Evolutionary conservation across 2,329 filamentous ascomycete genomes (phyloP).

Genomic region (Cadophora gregata): DNA sequence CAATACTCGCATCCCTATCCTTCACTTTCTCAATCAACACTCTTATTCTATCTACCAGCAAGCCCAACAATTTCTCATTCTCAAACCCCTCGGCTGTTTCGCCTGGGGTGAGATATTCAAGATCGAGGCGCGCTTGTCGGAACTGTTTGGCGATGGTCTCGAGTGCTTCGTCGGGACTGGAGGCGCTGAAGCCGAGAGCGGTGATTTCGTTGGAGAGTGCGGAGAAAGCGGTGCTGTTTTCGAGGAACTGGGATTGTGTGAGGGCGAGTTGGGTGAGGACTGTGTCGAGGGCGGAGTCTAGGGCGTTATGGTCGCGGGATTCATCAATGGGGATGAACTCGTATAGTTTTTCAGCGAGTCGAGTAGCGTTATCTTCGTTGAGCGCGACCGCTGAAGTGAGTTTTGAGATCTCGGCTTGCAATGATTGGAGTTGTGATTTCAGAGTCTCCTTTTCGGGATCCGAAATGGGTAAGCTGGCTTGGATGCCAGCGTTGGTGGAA

Average conservation of each 20-base stretch:
- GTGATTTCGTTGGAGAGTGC: slow-evolving; percentile 55
- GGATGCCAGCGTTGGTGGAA: slow-evolving; percentile 33
- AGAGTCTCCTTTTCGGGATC: slow-evolving; percentile 39
- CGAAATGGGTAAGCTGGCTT: slow-evolving; percentile 29
- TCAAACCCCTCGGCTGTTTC: slow-evolving; percentile 58
- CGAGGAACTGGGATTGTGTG: slow-evolving; percentile 39
- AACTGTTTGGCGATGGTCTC: slow-evolving; percentile 55
- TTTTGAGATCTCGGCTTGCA: slow-evolving; percentile 38
- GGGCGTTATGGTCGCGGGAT: slow-evolving; percentile 34
- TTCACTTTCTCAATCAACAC: slow-evolving; percentile 53
- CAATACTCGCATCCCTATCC: slow-evolving; percentile 59
- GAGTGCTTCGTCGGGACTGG: slow-evolving; percentile 50
- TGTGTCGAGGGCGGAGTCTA: slow-evolving; percentile 43
- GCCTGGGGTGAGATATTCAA: slow-evolving; percentile 66
- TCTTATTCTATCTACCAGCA: slow-evolving; percentile 58
- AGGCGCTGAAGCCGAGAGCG: slow-evolving; percentile 59
- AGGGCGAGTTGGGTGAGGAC: slow-evolving; percentile 44
- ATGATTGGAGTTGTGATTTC: slow-evolving; percentile 35
- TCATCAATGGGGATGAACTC: slow-evolving; percentile 38
- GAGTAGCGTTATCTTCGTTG: slow-evolving; percentile 37
- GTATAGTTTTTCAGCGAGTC: slow-evolving; percentile 40
- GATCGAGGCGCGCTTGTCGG: slow-evolving; percentile 62
- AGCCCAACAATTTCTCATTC: slow-evolving; percentile 58
- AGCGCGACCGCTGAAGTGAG: slow-evolving; percentile 38
- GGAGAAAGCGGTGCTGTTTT: slow-evolving; percentile 53